Conservation (phyloP, 305 asterid genomes). For the Fraxinus platypoda region DNA sequence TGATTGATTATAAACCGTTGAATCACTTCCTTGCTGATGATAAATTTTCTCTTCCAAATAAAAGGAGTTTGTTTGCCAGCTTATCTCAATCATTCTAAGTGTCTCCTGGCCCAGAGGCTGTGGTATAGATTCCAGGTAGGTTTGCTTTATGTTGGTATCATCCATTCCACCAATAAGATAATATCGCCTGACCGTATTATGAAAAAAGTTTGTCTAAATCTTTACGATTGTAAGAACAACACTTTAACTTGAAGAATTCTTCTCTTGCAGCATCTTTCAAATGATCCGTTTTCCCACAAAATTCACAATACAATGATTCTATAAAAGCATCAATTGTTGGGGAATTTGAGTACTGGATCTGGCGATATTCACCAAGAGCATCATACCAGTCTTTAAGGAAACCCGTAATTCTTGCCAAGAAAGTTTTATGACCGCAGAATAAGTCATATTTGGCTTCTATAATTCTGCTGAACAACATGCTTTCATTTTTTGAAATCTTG, state of each 20-base stretch:
- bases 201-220: not conserved
- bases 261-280: not conserved
- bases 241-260: not conserved
- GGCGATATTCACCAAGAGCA: not conserved
- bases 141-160: too few species aligned
- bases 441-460: not conserved
- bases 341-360: not conserved
- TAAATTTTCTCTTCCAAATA: too few species aligned
- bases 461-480: not conserved
- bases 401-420: not conserved
- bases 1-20: too few species aligned
- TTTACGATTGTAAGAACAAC: not conserved
- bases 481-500: not conserved
- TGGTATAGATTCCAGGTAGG: not conserved
- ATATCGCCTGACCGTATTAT: too few species aligned
- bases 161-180: too few species aligned
- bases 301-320: not conserved
- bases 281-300: not conserved
- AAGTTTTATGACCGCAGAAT: not conserved
- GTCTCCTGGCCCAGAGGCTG: not conserved
- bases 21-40: too few species aligned
- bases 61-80: not conserved
- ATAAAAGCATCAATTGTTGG: not conserved
- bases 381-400: not conserved
- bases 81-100: not conserved